Percentiles rank a stretch among this genome's conserved stretches.
Conservation (phyloP, 257 asterid species). For the Petrea volubilis region DNA sequence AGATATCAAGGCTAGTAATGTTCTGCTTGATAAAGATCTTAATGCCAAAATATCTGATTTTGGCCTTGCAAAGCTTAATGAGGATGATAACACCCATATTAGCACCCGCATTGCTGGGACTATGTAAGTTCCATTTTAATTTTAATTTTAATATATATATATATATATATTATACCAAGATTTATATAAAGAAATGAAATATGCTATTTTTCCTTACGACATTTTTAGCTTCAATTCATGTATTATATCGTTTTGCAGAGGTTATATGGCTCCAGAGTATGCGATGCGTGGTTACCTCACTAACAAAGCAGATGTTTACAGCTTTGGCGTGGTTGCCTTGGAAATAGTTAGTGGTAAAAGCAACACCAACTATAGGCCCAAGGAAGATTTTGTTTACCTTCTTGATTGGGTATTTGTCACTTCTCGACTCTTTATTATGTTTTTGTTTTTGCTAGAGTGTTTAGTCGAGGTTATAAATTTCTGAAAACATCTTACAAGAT, state of each 20-base stretch:
- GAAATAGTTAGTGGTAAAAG: constrained; percentile 90
- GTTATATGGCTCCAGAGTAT: constrained; percentile 97
- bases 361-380: constrained; percentile 81
- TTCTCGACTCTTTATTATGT: neutral
- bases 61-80: constrained; percentile 84
- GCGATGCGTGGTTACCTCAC: constrained; percentile 91
- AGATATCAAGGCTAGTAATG: constrained; percentile 85
- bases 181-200: no score
- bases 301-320: constrained; percentile 85
- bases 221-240: no score
- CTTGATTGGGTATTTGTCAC: constrained; percentile 71
- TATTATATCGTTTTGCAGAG: constrained; percentile 47
- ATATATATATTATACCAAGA: no score
- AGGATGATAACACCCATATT: constrained; percentile 75
- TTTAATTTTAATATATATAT: no score
- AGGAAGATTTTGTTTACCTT: constrained; percentile 74
- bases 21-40: constrained; percentile 77
- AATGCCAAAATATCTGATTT: constrained; percentile 88
- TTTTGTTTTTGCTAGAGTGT: neutral
- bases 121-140: constrained; percentile 49
- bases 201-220: no score
- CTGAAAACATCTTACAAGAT: no score
- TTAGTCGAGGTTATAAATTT: no score
- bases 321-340: constrained; percentile 92
- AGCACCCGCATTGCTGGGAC: constrained; percentile 96